Evolutionary conservation across 1,284 basidiomycete genomes (phyloP).

Genomic region (Lentinus polychrous): DNA sequence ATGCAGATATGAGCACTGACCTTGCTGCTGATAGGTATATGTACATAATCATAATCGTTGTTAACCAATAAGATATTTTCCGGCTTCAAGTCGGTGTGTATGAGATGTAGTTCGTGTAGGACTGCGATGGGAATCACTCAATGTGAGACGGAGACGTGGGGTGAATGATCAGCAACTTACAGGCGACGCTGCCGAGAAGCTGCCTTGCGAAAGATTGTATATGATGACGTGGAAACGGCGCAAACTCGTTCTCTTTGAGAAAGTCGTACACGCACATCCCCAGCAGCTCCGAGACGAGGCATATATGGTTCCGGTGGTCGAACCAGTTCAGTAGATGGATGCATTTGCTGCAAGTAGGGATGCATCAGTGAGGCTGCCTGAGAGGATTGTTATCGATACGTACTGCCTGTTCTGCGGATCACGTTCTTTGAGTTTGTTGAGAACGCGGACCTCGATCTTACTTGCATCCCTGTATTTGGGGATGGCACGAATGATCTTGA

Average conservation of each 20-base stretch:
- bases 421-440: slow-evolving; percentile 85
- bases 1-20: slow-evolving; percentile 26
- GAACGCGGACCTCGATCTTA: slow-evolving; percentile 96
- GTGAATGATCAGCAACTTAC: slow-evolving; percentile 43
- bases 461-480: slow-evolving; percentile 98
- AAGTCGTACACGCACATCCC: slow-evolving; percentile 99
- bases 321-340: slow-evolving; percentile 95
- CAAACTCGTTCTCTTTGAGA: slow-evolving; percentile 95
- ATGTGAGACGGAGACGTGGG: slow-evolving; percentile 12
- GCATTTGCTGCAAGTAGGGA: slow-evolving; percentile 73
- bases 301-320: slow-evolving; percentile 97
- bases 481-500: slow-evolving; percentile 97
- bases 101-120: slow-evolving; percentile 84
- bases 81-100: slow-evolving; percentile 98
- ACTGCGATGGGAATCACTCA: slow-evolving; percentile 41
- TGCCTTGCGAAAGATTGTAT: slow-evolving; percentile 96
- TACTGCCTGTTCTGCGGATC: slow-evolving; percentile 89
- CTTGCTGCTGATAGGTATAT: slow-evolving; percentile 53
- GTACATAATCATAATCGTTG: slow-evolving; percentile 65
- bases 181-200: slow-evolving; percentile 89
- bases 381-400: slow-evolving; percentile 26
- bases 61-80: slow-evolving; percentile 95
- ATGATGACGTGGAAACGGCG: slow-evolving; percentile 92
- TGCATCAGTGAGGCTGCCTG: slow-evolving; percentile 12
- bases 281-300: slow-evolving; percentile 92